phyloP scores from a whole-genome alignment of 208 protist genomes.

The Angomonas deanei region DNA sequence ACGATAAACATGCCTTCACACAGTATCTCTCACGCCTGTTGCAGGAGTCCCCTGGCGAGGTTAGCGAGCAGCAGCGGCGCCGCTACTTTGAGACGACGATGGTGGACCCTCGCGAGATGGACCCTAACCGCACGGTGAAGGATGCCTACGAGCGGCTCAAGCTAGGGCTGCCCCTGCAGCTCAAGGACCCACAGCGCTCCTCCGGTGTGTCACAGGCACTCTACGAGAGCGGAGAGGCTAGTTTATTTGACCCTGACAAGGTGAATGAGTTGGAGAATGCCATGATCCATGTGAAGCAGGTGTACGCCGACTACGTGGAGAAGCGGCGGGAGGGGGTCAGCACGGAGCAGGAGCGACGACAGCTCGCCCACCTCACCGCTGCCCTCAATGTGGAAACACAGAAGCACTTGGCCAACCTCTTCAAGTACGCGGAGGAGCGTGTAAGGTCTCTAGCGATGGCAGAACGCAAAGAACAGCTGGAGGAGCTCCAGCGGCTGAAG shows the following conservation, averaged over 20 bases:
- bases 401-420: conserved; percentile 68
- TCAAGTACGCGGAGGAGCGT: conserved; percentile 67
- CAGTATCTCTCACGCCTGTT: conserved; percentile 64
- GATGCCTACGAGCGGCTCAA: conserved; percentile 79
- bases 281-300: conserved; percentile 80
- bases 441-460: conserved; percentile 39
- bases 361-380: conserved; percentile 63
- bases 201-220: conserved; percentile 75
- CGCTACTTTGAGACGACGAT: conserved; percentile 85
- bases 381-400: conserved; percentile 76
- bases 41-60: conserved; percentile 54
- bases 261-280: conserved; percentile 66
- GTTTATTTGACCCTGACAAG: conserved; percentile 66
- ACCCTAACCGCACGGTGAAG: conserved; percentile 44
- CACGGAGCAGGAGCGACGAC: conserved; percentile 68
- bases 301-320: conserved; percentile 79
- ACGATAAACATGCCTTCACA: conserved; percentile 74
- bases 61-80: conserved; percentile 78
- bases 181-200: conserved; percentile 63
- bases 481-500: conserved; percentile 40
- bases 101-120: conserved; percentile 59
- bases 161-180: conserved; percentile 63
- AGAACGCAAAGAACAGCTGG: conserved; percentile 50
- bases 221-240: conserved; percentile 62
- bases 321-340: conserved; percentile 70